Conservation (phyloP, 129 eudicot genomes). For the Helianthus tuberosus region DNA sequence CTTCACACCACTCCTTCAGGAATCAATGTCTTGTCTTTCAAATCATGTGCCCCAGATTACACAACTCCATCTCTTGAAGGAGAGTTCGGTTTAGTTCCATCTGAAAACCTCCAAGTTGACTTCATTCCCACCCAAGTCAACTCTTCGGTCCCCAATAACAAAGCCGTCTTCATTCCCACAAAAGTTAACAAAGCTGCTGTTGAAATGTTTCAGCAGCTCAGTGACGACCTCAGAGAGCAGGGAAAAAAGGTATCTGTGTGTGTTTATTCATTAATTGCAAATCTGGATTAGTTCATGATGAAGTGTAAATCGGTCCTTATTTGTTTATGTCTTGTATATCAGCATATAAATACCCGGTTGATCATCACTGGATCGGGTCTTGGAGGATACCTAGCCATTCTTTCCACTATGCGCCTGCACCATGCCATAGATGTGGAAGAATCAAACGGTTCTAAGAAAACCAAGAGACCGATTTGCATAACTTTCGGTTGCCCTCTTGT, state of each 20-base stretch:
- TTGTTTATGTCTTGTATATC: not conserved
- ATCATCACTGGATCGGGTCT: slow-evolving; percentile 47
- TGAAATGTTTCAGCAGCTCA: slow-evolving; percentile 10
- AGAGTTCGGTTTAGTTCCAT: no score
- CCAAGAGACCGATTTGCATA: slow-evolving; percentile 50
- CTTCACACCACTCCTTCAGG: no score
- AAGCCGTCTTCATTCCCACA: slow-evolving; percentile 29
- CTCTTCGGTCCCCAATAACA: slow-evolving; percentile 25
- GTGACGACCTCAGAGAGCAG: not conserved
- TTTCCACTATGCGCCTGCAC: slow-evolving; percentile 48
- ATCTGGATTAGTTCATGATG: not conserved
- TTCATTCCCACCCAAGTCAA: not conserved
- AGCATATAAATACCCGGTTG: slow-evolving; percentile 29
- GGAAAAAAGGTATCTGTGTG: slow-evolving; percentile 9
- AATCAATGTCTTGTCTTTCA: no score
- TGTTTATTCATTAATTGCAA: not conserved
- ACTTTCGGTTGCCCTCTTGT: slow-evolving; percentile 64
- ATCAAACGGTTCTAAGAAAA: slow-evolving; percentile 1
- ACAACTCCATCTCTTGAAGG: no score
- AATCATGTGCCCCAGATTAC: no score
- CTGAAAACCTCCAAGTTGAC: no score
- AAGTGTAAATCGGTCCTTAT: not conserved
- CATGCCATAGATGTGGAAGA: slow-evolving; percentile 28
- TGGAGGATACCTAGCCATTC: slow-evolving; percentile 51
- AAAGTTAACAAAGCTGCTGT: slow-evolving; percentile 33